Base-by-base conservation (phyloP, 345 rosid species). In the Capsella bursapastoris region DNA sequence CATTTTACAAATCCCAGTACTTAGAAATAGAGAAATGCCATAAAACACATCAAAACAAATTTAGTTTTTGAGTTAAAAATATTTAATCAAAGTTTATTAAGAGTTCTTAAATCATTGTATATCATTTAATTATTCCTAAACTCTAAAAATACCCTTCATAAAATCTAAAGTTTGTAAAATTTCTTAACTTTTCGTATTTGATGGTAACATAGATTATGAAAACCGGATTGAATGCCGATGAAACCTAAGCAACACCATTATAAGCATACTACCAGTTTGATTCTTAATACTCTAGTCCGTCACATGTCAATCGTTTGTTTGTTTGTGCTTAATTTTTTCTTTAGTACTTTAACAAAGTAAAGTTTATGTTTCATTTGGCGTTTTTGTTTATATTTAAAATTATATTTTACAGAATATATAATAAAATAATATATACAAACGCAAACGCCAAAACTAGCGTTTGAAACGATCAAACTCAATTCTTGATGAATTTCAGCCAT, bases 181-280 rank as follows among this genome's bases (percentile, higher is more conserved):
- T 44, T 44, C 18, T 44, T 6, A 6, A 45, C 6, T 6, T 45
- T n/a, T 45, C 0, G 22, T 6, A 45, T 45, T n/a, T n/a, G 18
- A 45, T 4, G 13, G 18, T 6, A 13, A 22, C 10, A 9, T 38
- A 22, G 37, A 18, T 16, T 29, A 13, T 57, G 4, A 5, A 2
- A 34, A 15, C 15, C 1, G 7, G 9, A 55, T 3, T 16, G 14
- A 13, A 16, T 18, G 35, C 22, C 59, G 68, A 71, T 38, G 18
- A 50, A 28, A 50, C 7, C 60, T 40, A 62, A 72, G 34, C 52
- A 28, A 50, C 1, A 61, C 6, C 51, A 38, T 49, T n/a, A 37
- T 1, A 7, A 4, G 2, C 14, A 60, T 49, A 25, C 31, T 13
- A 60, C 13, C 38, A 49, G 25, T 34, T 58, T 70, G 41, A 27